Evolutionary conservation across 192 early-diverging fungal genomes (phyloP), one percentile per base, ranked within the genome.

Genomic region (Podila minutissima): DNA sequence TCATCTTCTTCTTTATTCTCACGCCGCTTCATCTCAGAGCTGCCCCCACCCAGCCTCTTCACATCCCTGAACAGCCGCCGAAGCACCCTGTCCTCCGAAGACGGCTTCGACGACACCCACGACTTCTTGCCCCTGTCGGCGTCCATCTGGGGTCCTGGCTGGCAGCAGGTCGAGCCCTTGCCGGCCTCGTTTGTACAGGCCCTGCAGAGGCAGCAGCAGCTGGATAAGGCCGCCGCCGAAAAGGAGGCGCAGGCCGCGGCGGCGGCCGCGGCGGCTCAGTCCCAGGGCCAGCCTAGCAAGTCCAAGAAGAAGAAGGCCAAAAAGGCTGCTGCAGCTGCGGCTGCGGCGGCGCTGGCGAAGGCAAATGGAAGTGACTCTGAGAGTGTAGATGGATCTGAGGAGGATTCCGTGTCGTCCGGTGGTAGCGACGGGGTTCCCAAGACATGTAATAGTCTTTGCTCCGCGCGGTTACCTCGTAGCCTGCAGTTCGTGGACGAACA

Each of bases 101-200:
- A 55, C 24, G 10, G n/a, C 17, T 24, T 55, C 31, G 59, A 61
- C 11, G 59, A 55, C 22, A 55, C 53, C 20, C 20, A 10, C 4
- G 53, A 24, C 53, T 55, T 55, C 11, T 17, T 24, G 53, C 50
- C 70, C 0, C 26, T 81, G 6, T 73, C 77, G 20, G 70, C 77
- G 5, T 73, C 71, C 15, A 81, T 81, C 33, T 81, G 77, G 77
- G 77, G 77, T 2, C 66, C 70, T 20, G 77, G 70, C n/a, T 81
- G 77, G 77, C 71, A 72, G 17, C 77, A 81, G 29, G 70, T 81
- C 26, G 77, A 81, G 12, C 77, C 77, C 0, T 41, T 81, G 32
- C 77, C 77, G 19, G 50, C 65, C n/a, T 81, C 77, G 53, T 73
- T 81, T 20, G 58, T 69, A 32, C 68, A 69, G 33, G 51, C 77